These are phyloP conservation scores for Monilinia fructigena DNA, from an alignment of 2,329 filamentous ascomycete genomes.

Conservation along the genomic window DNA sequence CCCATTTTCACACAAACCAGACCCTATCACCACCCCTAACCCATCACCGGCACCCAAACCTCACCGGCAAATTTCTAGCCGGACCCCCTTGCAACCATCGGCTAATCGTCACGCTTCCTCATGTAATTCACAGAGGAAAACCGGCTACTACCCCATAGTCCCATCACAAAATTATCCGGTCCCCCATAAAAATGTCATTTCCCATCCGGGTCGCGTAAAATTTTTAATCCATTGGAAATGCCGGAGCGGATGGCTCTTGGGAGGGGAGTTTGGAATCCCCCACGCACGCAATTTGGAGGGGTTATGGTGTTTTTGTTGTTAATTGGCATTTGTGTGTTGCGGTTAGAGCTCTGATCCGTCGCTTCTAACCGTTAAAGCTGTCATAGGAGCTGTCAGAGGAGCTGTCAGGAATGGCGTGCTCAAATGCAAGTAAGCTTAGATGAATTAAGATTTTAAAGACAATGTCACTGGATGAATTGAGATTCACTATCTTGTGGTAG, in stretches of 20 bases:
- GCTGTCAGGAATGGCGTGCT: background rate
- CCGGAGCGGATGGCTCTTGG: conserved; percentile 9
- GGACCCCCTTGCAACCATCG: background rate
- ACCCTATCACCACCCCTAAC: background rate
- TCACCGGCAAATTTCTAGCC: background rate
- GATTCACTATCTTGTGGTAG: background rate
- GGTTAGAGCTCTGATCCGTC: background rate
- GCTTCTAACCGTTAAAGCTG: background rate
- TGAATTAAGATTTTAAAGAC: background rate
- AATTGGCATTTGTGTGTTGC: background rate
- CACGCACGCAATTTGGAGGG: conserved; percentile 20
- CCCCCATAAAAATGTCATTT: background rate
- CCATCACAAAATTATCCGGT: background rate
- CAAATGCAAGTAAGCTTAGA: background rate
- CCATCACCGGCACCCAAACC: background rate
- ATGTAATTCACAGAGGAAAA: no score
- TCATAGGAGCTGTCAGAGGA: background rate
- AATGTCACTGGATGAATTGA: background rate
- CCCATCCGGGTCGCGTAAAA: background rate
- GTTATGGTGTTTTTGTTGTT: conserved; percentile 14
- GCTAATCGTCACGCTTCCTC: background rate
- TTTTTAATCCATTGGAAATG: background rate
- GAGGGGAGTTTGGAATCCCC: conserved; percentile 4
- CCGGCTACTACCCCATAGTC: conserved; percentile 2
- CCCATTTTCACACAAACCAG: background rate